Base-by-base conservation (phyloP, 225 moss, liverwort and hornwort species). In the Marchantia polymorpha region DNA sequence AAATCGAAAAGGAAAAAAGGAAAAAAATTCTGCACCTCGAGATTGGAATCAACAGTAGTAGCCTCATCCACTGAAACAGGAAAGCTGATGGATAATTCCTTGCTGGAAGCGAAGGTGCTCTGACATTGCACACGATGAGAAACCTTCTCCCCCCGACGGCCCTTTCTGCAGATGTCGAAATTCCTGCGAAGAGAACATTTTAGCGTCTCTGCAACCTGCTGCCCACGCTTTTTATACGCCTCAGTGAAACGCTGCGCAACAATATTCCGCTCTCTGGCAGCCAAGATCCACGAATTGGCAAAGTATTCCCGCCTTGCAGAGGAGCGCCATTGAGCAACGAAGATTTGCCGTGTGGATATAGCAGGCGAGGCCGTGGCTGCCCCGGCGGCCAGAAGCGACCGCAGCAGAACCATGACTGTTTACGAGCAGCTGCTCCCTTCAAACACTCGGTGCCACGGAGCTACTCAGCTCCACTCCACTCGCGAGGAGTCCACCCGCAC, bases 31-130 rank as follows among this genome's bases (percentile, higher is more conserved):
- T 47, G n/a, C 69, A 86, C 92, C 83, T 84, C 82, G 8, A 88
- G 76, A 46, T 52, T 20, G 16, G 75, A 67, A 51, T 86, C 90
- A n/a, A 75, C 16, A 16, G 71, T 85, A 2, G 30, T 84, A 52
- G 78, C 73, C 4, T 86, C 89, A 68, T 96, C 89, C 39, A 96
- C 71, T 49, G 84, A 81, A 63, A 96, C 82, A 22, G 91, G 87
- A 19, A 92, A 91, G 76, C 84, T 84, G 61, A 96, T 85, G 6
- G 82, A 77, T 4, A 91, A 75, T 74, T 90, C 87, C 78, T 90
- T 91, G 75, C 73, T 46, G 78, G 83, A 80, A 55, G 83, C 78
- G 0, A 73, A 60, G 1, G 83, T 65, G 58, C 83, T 73, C 47
- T 80, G 52, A 78, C 87, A 88, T 70, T 72, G 82, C 17, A 83